Evolutionary conservation across 2,329 filamentous ascomycete species (phyloP), one percentile per base, ranked within the genome.

Genomic region (Fusarium praegraminearum): DNA sequence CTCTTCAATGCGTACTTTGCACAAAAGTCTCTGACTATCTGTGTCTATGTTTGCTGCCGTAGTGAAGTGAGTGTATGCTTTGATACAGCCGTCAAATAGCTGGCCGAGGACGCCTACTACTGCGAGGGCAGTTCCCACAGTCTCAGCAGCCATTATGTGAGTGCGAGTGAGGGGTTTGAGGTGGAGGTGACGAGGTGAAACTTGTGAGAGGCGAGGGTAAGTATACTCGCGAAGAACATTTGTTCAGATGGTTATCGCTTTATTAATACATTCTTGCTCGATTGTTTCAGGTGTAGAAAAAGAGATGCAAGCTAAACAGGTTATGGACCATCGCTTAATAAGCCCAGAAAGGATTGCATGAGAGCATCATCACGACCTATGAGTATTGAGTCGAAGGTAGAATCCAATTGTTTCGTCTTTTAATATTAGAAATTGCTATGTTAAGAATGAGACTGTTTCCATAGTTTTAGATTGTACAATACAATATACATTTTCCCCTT

Each of bases 1-100:
- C 78, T 84, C 83, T 75, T 84, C 83, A 70, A 84, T 84, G 52
- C 81, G 80, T 57, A 84, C 80, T 70, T 84, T 84, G 76, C 82
- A 84, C 44, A 83, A 74, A 33, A 84, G 75, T 40, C 80, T 78
- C 71, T 83, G 80, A 62, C 77, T 78, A 71, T 84, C 82, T 24
- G 73, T 73, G 60, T 83, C 81, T n/a, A 83, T 74, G 47, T 82
- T 78, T 41, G 76, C 72, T 2, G 83, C 82, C 18, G 78, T 74
- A 18, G 80, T 80, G 73, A 84, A 84, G 77, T 82, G 80, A 30
- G 77, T 74, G 69, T 84, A 84, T 12, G 82, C 82, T 61, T 81
- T 81, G 61, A 84, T 77, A 75, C 82, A 84, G 32, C 82, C 82
- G 65, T 83, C 79, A 55, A 84, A 84, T 51, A 84, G 78, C 68